phyloP scores from a whole-genome alignment of 345 rosid species.

The Durio zibethinus region DNA sequence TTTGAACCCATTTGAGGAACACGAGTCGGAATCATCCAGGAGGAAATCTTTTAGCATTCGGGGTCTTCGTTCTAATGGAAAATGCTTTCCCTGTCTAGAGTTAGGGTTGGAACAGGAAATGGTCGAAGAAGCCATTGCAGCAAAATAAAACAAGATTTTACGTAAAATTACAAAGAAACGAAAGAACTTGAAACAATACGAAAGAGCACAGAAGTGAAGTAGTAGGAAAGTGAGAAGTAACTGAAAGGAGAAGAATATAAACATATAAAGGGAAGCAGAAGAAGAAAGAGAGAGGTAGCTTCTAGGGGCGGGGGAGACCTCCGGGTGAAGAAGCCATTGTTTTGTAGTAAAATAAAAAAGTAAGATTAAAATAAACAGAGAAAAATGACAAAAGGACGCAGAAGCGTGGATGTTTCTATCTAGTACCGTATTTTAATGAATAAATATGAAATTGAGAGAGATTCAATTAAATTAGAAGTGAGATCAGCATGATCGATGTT shows the following conservation, averaged over 20 bases:
- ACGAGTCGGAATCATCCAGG: constrained; percentile 47
- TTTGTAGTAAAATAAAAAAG: not conserved
- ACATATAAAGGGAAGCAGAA: constrained; percentile 16
- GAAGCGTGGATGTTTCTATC: constrained; percentile 54
- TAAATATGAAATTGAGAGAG: not conserved
- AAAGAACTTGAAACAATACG: not conserved
- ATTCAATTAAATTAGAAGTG: too few relatives aligned
- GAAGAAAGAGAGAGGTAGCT: constrained; percentile 50
- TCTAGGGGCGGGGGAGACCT: constrained; percentile 47
- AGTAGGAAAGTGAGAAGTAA: constrained; percentile 21
- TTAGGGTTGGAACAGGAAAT: constrained; percentile 4
- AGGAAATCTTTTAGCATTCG: constrained; percentile 81
- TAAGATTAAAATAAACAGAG: not conserved
- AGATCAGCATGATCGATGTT: too few relatives aligned
- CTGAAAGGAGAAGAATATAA: constrained; percentile 16
- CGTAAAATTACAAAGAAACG: not conserved
- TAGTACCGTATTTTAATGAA: not conserved
- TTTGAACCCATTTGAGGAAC: constrained; percentile 41
- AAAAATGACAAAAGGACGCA: constrained; percentile 34
- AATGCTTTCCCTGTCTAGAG: constrained; percentile 20
- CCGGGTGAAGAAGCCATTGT: constrained; percentile 29
- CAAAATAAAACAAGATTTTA: not conserved
- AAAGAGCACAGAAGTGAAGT: not conserved
- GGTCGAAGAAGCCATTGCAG: constrained; percentile 12
- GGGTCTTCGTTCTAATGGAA: constrained; percentile 30